Base-by-base conservation (phyloP, 805 yeast species). In the Metschnikowia rubicola region DNA sequence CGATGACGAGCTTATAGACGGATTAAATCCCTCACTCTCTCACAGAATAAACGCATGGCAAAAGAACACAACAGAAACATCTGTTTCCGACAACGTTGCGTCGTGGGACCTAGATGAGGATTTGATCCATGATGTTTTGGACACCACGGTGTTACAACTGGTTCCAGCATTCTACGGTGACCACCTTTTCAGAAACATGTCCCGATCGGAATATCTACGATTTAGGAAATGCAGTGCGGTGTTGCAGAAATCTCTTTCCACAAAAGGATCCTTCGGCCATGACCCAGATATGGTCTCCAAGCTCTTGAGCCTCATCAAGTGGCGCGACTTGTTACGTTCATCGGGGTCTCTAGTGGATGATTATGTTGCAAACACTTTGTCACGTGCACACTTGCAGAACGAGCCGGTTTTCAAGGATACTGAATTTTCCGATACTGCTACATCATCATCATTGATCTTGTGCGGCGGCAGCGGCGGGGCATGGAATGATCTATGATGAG, bases 41-140 rank as follows among this genome's bases (percentile, higher is more conserved):
- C 41, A 37, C 42, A 43, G 58, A 3, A 55, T 55, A 8, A 37
- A 52, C 35, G 52, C 44, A 29, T 55, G 59, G 59, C 59, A 54
- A 46, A 45, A 39, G 33, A 30, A 47, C 15, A 37, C 56, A 30
- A 51, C 50, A 12, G 28, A 49, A 10, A 31, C 56, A 4, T 35
- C 43, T 15, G 53, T 55, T 4, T 44, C 52, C 17, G 59, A 55
- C 36, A 54, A 55, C 37, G 46, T 54, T 13, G 59, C 59, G 10
- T 52, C 56, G 30, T 55, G 59, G 59, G 59, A 52, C 41, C 43
- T 55, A 40, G 59, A 55, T 33, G 54, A 50, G 21, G 56, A 54
- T n/a, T 44, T 55, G 13, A 43, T 44, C 10, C 21, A 37, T 2
- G 54, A 39, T 35, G 41, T 37, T 15, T 33, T 50, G 26, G 58